Evolutionary conservation across 306 rosid species (phyloP).

Genomic region (Bauhinia variegata): DNA sequence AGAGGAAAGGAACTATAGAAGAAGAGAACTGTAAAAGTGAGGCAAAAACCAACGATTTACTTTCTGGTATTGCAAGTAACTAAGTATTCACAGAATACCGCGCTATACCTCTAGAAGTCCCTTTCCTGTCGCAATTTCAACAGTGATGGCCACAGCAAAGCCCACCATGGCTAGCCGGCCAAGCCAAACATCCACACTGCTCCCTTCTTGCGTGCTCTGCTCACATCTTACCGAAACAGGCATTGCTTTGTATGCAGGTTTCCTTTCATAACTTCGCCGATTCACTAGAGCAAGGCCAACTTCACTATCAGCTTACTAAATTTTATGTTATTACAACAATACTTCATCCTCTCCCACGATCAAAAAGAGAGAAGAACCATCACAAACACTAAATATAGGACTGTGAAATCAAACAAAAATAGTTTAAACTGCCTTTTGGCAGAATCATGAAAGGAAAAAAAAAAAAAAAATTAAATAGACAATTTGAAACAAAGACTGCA

Average conservation of each 20-base stretch:
- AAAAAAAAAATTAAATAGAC: neutral
- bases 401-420: neutral
- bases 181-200: conserved; percentile 78
- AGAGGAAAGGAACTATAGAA: too few species aligned
- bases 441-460: neutral
- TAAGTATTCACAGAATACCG: neutral
- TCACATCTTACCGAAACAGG: conserved; percentile 72
- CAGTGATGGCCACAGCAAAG: conserved; percentile 71
- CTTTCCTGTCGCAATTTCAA: conserved; percentile 84
- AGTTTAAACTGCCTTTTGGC: conserved; percentile 2
- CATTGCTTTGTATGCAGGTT: conserved; percentile 44
- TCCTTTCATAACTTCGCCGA: conserved; percentile 49
- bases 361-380: conserved; percentile 6
- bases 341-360: neutral
- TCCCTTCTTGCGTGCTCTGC: conserved; percentile 63
- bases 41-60: too few species aligned
- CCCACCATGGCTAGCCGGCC: conserved; percentile 94
- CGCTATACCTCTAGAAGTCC: conserved; percentile 85
- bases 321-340: conserved; percentile 3
- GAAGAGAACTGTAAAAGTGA: too few species aligned
- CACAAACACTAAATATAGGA: neutral
- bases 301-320: conserved; percentile 3
- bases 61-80: too few species aligned
- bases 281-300: conserved; percentile 50
- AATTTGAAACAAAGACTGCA: neutral